Evolutionary conservation across 768 basidiomycete species (phyloP), one percentile per base, ranked within the genome.

Genomic region (Amanita polypyramis): DNA sequence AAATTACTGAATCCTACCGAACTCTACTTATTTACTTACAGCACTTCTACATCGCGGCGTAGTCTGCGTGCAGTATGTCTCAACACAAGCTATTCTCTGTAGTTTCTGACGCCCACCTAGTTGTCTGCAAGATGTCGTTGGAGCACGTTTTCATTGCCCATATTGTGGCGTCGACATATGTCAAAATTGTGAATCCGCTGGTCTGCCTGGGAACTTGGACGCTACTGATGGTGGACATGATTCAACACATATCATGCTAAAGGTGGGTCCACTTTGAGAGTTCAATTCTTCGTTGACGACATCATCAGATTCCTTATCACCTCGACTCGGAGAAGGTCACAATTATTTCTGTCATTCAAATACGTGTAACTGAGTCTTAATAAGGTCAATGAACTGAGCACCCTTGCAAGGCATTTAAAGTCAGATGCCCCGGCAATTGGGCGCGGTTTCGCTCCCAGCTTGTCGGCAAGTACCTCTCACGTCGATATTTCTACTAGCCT

Each of bases 211-310:
- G 5, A 89, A 87, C 50, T 64, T 90, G 8, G 82, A 89, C 51
- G 80, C 84, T 0, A 70, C 76, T 0, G 84, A 88, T 34, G 83
- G 79, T 4, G 88, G 85, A 0, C 89, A 91, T 54, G 73, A 75
- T 46, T 88, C 85, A 12, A 84, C 86, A 1, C 93, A 97, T 58
- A 92, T 95, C 54, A 77, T 95, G 75, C 88, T 97, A 65, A 97
- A 97, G 79, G 92, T 88, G 49, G 29, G 33, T 21, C 14, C 40
- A 17, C 29, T 9, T 19, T 38, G 8, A 20, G 11, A 35, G 37
- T 21, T 42, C 21, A 48, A 12, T 46, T 55, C 29, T 45, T 48
- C 27, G 2, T 19, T 49, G 27, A 49, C 9, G n/a, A 15, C 33
- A 23, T 8, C 9, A 2, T 25, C 20, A 94, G 91, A 92, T 97